Evolutionary conservation across 148 eudicot species (phyloP).

Genomic region (Polygonum maritimum): DNA sequence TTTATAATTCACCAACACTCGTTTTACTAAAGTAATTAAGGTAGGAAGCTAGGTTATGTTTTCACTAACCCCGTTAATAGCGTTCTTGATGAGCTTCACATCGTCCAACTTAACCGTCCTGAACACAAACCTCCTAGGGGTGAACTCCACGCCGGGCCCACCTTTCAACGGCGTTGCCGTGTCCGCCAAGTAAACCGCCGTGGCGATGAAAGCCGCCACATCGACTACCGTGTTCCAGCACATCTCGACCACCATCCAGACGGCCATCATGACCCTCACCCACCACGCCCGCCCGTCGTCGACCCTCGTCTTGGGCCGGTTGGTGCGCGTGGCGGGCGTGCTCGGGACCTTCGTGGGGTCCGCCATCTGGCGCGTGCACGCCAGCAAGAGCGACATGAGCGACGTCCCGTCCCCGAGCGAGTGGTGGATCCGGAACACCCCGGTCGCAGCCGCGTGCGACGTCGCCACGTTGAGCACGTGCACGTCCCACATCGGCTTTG

Average conservation of each 20-base stretch:
- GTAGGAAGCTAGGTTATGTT: not conserved
- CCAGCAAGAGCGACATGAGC: conserved; percentile 23
- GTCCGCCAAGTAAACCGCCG: conserved; percentile 19
- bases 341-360: conserved; percentile 16
- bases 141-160: conserved; percentile 13
- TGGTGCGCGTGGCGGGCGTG: conserved; percentile 8
- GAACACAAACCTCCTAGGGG: conserved; percentile 18
- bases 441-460: conserved; percentile 12
- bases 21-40: not conserved
- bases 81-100: conserved; percentile 25
- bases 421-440: conserved; percentile 21
- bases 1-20: not conserved
- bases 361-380: conserved; percentile 20
- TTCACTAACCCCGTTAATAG: conserved; percentile 20
- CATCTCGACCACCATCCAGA: conserved; percentile 8
- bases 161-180: conserved; percentile 21
- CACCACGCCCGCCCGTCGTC: not conserved
- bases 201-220: conserved; percentile 18
- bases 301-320: conserved; percentile 5
- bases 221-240: conserved; percentile 20
- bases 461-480: conserved; percentile 22
- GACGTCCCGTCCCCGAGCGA: conserved; percentile 28
- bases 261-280: conserved; percentile 6
- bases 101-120: conserved; percentile 23
- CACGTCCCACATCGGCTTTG: conserved; percentile 29